Percentiles rank a stretch among this genome's conserved stretches.
Conservation (phyloP, 208 protist species). For the Eutreptiella sp. region DNA sequence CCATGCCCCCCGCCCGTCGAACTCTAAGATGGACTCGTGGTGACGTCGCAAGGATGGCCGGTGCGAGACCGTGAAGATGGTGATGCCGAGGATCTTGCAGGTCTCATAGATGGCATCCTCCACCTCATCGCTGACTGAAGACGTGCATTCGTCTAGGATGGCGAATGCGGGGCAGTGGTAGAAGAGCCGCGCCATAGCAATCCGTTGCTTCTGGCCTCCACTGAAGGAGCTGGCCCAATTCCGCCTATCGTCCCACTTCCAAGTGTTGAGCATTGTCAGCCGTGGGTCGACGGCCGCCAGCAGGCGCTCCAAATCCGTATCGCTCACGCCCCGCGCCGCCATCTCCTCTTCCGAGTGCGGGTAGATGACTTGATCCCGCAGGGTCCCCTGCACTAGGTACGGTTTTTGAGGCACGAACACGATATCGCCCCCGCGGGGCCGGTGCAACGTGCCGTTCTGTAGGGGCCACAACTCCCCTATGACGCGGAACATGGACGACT, state of each 20-base stretch:
- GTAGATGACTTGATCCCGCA: slow-evolving; percentile 41
- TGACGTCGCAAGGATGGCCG: slow-evolving; percentile 59
- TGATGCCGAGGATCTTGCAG: slow-evolving; percentile 63
- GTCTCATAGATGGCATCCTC: slow-evolving; percentile 57
- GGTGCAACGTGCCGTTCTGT: slow-evolving; percentile 3
- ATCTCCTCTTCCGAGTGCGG: slow-evolving; percentile 21
- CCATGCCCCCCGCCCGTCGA: too few species aligned
- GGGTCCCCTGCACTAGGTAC: slow-evolving; percentile 24
- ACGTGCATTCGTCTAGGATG: slow-evolving; percentile 81
- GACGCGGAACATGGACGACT: slow-evolving; percentile 32
- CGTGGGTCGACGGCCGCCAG: slow-evolving; percentile 21
- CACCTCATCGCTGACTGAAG: slow-evolving; percentile 56
- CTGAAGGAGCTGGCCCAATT: slow-evolving; percentile 45
- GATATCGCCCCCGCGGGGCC: slow-evolving; percentile 23
- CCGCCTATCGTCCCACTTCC: slow-evolving; percentile 52
- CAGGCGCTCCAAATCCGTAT: slow-evolving; percentile 10
- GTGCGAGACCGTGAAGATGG: slow-evolving; percentile 72
- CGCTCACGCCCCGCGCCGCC: neutral
- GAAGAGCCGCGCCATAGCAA: slow-evolving; percentile 75
- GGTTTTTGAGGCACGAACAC: slow-evolving; percentile 37
- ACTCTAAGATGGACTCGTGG: slow-evolving; percentile 69
- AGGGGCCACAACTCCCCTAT: slow-evolving; percentile 37
- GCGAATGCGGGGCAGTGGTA: slow-evolving; percentile 73
- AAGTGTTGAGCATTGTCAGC: too few species aligned
- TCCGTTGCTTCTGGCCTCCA: slow-evolving; percentile 70